These are phyloP conservation scores for Candida ortonii DNA, from an alignment of 805 yeast genomes.

Conservation along the genomic window DNA sequence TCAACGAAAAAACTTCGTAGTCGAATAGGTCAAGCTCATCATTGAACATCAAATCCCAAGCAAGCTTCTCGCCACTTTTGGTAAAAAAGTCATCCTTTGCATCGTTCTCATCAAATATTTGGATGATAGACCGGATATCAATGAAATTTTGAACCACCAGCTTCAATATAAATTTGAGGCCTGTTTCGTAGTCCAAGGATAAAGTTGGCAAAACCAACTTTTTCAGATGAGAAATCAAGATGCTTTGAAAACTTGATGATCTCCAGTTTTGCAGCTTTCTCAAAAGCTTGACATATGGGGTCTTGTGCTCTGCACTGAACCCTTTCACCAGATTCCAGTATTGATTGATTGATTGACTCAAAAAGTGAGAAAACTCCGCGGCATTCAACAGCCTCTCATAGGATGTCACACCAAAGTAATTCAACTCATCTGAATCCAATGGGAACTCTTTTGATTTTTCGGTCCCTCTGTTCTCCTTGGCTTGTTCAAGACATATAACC, in stretches of 20 bases:
- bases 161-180: conserved; percentile 36
- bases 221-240: conserved; percentile 25
- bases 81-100: conserved; percentile 19
- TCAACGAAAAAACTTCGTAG: conserved; percentile 18
- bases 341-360: conserved; percentile 24
- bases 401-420: conserved; percentile 26
- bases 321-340: conserved; percentile 28
- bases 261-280: conserved; percentile 38
- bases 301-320: conserved; percentile 12
- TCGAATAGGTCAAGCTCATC: conserved; percentile 16
- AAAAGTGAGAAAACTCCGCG: conserved; percentile 32
- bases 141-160: conserved; percentile 38
- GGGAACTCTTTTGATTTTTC: conserved; percentile 6
- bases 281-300: conserved; percentile 17
- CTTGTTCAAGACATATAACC: too few relatives aligned
- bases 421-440: conserved; percentile 20
- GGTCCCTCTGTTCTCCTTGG: too few relatives aligned
- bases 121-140: conserved; percentile 33
- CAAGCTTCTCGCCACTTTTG: conserved; percentile 17
- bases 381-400: conserved; percentile 29
- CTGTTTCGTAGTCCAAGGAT: conserved; percentile 34
- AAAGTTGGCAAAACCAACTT: conserved; percentile 31
- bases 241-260: conserved; percentile 29
- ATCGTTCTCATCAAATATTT: conserved; percentile 23
- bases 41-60: conserved; percentile 28